phyloP scores from a whole-genome alignment of 2,329 filamentous ascomycete species.

The Magnaporthiopsis poae region DNA sequence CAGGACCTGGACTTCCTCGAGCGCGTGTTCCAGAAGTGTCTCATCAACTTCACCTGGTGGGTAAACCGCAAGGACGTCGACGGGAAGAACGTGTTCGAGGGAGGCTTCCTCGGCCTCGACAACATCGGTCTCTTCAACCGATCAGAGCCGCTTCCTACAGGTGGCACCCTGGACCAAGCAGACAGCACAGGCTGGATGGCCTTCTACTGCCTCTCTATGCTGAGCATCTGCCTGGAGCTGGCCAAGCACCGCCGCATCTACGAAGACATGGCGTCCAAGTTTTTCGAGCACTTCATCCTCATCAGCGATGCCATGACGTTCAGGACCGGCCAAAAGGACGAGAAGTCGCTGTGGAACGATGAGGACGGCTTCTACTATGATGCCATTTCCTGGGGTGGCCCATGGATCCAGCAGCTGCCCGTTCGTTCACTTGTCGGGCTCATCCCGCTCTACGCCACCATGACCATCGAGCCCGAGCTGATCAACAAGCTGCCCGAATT shows the following conservation, averaged over 20 bases:
- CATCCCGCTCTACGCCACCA: conserved; percentile 83
- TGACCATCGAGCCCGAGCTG: conserved; percentile 86
- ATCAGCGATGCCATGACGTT: conserved; percentile 96
- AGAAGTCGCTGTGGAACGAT: conserved; percentile 89
- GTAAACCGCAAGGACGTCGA: conserved; percentile 91
- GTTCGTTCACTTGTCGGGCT: conserved; percentile 86
- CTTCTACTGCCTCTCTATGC: conserved; percentile 91
- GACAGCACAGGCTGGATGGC: conserved; percentile 99
- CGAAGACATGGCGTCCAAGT: conserved; percentile 94
- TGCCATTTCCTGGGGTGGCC: conserved; percentile 90
- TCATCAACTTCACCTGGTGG: conserved; percentile 99
- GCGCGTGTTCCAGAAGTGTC: conserved; percentile 87
- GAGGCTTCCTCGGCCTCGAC: conserved; percentile 87
- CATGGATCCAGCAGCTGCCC: conserved; percentile 84
- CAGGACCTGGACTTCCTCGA: conserved; percentile 94
- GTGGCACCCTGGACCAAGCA: conserved; percentile 86
- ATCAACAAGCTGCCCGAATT: conserved; percentile 86
- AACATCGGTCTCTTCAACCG: conserved; percentile 97
- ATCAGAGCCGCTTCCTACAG: conserved; percentile 86
- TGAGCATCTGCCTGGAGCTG: conserved; percentile 90
- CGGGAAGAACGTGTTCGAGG: conserved; percentile 95
- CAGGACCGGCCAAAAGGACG: conserved; percentile 57
- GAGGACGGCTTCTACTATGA: conserved; percentile 97
- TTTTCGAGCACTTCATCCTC: conserved; percentile 97
- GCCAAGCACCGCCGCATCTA: conserved; percentile 92